phyloP scores from a whole-genome alignment of 2,329 filamentous ascomycete genomes.

The Calonectria hawksworthii region DNA sequence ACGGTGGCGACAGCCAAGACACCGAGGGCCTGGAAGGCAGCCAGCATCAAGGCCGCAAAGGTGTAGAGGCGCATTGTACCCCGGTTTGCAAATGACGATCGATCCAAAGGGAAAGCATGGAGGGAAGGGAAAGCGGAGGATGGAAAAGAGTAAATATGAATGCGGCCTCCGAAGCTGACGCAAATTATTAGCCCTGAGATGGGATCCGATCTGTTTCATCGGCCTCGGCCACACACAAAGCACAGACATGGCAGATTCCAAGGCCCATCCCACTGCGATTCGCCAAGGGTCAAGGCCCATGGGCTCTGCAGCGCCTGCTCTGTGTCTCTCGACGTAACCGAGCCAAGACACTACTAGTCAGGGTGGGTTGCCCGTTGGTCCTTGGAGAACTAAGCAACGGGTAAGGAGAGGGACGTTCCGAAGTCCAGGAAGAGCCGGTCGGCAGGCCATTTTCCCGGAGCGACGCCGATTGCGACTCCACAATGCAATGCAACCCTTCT shows the following conservation, averaged over 20 bases:
- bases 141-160: neutral
- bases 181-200: neutral
- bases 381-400: neutral
- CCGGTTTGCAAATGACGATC: neutral
- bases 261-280: neutral
- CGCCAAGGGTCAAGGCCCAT: neutral
- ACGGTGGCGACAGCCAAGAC: conserved; percentile 27
- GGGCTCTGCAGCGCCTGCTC: neutral
- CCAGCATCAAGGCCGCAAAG: conserved; percentile 22
- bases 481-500: neutral
- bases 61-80: conserved; percentile 1
- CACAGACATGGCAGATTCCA: neutral
- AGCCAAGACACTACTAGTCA: neutral
- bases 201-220: conserved; percentile 2
- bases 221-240: neutral
- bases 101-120: neutral
- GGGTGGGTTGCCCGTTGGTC: neutral
- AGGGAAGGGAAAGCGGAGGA: neutral
- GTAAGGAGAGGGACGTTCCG: neutral
- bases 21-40: conserved; percentile 28
- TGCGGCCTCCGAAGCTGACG: neutral
- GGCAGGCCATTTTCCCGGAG: neutral
- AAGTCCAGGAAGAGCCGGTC: neutral
- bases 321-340: neutral
- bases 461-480: neutral